Conservation (phyloP, 73 alveolate genomes). For the Effrenium voratum region DNA sequence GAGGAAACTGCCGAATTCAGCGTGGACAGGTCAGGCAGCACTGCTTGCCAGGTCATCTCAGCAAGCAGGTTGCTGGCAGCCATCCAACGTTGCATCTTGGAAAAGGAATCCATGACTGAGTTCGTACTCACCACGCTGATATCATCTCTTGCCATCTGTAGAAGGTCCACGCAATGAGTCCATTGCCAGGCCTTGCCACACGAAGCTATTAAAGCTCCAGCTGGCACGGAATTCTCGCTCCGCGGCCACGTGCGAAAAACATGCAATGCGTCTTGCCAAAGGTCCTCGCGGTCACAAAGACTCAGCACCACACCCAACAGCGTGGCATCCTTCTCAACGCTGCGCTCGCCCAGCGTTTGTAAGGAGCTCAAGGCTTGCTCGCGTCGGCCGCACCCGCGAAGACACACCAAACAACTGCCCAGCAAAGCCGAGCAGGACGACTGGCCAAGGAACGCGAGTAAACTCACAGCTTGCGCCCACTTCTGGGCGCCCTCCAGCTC, state of each 20-base stretch:
- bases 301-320: slow-evolving; percentile 63
- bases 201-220: slow-evolving; percentile 38
- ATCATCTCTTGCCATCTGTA: background rate
- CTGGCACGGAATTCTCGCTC: background rate
- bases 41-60: background rate
- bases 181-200: slow-evolving; percentile 42
- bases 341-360: background rate
- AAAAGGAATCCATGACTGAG: slow-evolving; percentile 4
- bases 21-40: slow-evolving; percentile 30
- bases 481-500: slow-evolving; percentile 4
- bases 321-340: background rate
- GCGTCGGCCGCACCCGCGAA: slow-evolving; percentile 51
- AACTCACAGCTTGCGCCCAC: slow-evolving; percentile 20
- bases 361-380: slow-evolving; percentile 35
- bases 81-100: slow-evolving; percentile 10
- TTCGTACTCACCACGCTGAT: background rate
- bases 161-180: background rate
- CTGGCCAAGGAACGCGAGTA: background rate
- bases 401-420: slow-evolving; percentile 29
- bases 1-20: slow-evolving; percentile 40
- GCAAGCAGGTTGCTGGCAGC: background rate
- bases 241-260: background rate
- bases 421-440: background rate
- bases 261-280: slow-evolving; percentile 23
- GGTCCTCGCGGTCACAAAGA: slow-evolving; percentile 81